These are phyloP conservation scores for Phytophthora melonis DNA, from an alignment of 352 stramenopile genomes.

Conservation along the genomic window DNA sequence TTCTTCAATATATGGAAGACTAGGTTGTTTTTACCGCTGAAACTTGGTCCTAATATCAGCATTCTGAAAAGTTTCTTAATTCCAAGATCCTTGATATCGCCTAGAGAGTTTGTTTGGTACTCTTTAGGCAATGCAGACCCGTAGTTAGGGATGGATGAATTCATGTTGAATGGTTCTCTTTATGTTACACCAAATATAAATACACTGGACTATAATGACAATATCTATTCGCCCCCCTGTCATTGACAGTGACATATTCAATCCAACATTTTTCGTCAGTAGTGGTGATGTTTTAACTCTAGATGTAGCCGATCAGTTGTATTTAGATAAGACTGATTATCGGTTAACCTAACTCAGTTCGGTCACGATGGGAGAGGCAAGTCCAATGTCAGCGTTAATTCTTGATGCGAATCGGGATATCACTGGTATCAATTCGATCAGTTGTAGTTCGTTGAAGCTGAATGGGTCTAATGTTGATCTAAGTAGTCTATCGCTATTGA, in stretches of 20 bases:
- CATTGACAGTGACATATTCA: too few relatives aligned
- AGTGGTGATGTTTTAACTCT: background rate
- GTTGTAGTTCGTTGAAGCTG: background rate
- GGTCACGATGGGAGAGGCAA: background rate
- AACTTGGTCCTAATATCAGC: background rate
- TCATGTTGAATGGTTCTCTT: background rate
- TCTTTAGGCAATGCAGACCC: background rate
- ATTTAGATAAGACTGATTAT: constrained; percentile 2
- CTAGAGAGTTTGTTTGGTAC: background rate
- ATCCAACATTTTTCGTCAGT: too few relatives aligned
- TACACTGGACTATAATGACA: too few relatives aligned
- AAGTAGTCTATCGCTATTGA: background rate
- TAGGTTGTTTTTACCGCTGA: background rate
- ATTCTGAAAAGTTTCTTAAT: background rate
- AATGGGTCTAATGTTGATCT: background rate
- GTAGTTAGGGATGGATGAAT: background rate
- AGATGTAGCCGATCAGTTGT: background rate
- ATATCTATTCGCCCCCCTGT: too few relatives aligned
- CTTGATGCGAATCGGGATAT: background rate
- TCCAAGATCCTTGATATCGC: background rate
- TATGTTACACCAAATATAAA: too few relatives aligned
- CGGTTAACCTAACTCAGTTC: background rate
- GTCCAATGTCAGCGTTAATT: background rate
- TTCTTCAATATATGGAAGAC: too few relatives aligned
- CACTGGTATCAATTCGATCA: background rate